Evolutionary conservation across 345 rosid genomes (phyloP).

Genomic region (Firmiana major): DNA sequence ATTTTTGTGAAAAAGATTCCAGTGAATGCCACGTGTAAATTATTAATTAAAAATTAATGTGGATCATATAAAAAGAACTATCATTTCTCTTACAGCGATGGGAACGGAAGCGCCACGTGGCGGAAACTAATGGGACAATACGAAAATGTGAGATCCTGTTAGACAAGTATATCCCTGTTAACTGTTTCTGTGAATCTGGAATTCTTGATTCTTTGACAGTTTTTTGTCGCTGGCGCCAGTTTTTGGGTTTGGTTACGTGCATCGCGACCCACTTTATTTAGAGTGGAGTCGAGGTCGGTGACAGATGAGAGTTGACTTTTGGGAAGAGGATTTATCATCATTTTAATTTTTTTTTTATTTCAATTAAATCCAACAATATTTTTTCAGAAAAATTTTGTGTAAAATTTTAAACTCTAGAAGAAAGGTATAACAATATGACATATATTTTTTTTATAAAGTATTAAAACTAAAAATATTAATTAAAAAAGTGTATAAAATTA

Average conservation of each 20-base stretch:
- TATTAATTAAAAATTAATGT: not conserved
- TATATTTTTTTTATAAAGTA: no score
- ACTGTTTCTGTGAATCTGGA: not conserved
- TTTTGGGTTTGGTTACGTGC: not conserved
- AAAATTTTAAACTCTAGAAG: no score
- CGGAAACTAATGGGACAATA: not conserved
- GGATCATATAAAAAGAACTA: no score
- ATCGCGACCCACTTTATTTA: not conserved
- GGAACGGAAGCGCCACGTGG: conserved; percentile 27
- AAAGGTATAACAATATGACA: no score
- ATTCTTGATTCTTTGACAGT: no score
- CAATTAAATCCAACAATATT: not conserved
- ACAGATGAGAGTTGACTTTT: not conserved
- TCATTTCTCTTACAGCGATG: not conserved
- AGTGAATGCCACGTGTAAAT: not conserved
- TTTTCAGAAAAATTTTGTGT: no score
- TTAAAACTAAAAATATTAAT: no score
- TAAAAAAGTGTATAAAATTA: no score
- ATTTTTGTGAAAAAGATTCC: not conserved
- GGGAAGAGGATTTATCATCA: no score
- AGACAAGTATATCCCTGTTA: not conserved
- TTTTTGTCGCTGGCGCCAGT: not conserved
- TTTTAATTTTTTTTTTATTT: no score
- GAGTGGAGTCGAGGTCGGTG: not conserved
- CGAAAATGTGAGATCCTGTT: not conserved